These are phyloP conservation scores for Ustilago nuda DNA, from an alignment of 1,284 basidiomycete genomes.

Conservation along the genomic window DNA sequence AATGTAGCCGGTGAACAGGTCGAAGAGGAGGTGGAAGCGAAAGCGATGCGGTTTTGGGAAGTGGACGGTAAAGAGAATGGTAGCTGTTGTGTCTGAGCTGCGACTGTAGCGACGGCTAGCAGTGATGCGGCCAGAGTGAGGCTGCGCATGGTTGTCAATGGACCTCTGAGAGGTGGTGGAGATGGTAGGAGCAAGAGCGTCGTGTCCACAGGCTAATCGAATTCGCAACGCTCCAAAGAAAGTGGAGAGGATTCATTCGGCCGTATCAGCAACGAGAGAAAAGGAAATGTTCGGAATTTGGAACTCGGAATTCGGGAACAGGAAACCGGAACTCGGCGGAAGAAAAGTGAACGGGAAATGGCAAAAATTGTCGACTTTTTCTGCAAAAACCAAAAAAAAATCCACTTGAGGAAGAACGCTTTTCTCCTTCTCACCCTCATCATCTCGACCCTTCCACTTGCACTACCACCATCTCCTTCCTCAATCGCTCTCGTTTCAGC, in stretches of 20 bases:
- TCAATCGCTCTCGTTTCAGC: background rate
- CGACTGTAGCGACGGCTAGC: constrained; percentile 1
- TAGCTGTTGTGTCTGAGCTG: constrained; percentile 13
- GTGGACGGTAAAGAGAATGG: constrained; percentile 15
- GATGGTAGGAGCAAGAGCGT: background rate
- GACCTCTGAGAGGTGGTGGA: background rate
- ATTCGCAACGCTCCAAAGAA: no score
- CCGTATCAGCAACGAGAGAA: background rate
- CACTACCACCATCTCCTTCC: background rate
- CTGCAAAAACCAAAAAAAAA: background rate
- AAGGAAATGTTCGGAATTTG: no score
- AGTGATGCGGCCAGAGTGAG: constrained; percentile 18
- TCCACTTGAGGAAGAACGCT: constrained; percentile 6
- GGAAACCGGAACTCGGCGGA: constrained; percentile 17
- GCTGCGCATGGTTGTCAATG: constrained; percentile 23
- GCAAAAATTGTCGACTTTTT: constrained; percentile 7
- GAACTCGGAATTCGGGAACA: no score
- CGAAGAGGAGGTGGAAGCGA: constrained; percentile 13
- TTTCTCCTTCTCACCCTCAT: constrained; percentile 4
- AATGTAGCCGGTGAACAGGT: constrained; percentile 10
- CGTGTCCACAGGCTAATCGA: no score
- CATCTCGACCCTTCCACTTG: background rate
- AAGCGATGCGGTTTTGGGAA: constrained; percentile 9
- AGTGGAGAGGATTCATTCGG: constrained; percentile 1
- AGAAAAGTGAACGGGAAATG: background rate